Conservation (phyloP, 257 asterid species). For the Scutellaria minor region DNA sequence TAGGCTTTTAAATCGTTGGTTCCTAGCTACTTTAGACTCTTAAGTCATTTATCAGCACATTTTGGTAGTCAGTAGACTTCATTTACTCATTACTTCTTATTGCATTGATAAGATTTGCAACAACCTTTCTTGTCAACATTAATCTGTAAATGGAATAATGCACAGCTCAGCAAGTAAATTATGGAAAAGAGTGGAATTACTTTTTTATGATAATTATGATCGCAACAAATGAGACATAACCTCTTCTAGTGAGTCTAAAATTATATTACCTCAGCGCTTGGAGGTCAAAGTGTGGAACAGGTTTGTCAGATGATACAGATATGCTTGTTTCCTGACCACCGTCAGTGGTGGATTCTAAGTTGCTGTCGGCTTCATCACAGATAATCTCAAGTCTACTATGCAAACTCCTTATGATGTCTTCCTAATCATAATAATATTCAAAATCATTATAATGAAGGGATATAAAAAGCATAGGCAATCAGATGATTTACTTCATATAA, state of each 20-base stretch:
- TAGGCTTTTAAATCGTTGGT: not conserved
- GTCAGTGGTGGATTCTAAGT: conserved; percentile 45
- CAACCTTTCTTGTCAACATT: not conserved
- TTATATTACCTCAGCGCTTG: conserved; percentile 58
- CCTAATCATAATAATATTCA: conserved; percentile 54
- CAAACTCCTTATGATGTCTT: conserved; percentile 84
- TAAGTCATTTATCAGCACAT: not conserved
- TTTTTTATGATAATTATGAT: conserved; percentile 8
- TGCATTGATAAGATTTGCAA: not conserved
- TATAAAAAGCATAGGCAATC: conserved; percentile 18
- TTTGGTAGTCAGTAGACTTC: not conserved
- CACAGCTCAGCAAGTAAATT: conserved; percentile 21
- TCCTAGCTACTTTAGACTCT: not conserved
- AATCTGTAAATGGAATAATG: not conserved
- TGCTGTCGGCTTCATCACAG: conserved; percentile 80
- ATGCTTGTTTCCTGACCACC: conserved; percentile 45
- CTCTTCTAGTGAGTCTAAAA: conserved; percentile 24
- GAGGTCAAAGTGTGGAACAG: conserved; percentile 55
- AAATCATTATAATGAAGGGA: conserved; percentile 33
- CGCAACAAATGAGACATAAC: conserved; percentile 17
- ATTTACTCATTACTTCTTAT: not conserved
- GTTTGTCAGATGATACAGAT: conserved; percentile 43
- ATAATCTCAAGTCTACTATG: conserved; percentile 82
- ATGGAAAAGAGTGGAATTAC: conserved; percentile 14
- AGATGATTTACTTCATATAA: conserved; percentile 29